A percentile compares a stretch with the other conserved stretches of the same genome.
Conservation (phyloP, 2,329 filamentous ascomycete species). For the Verticillium longisporum region DNA sequence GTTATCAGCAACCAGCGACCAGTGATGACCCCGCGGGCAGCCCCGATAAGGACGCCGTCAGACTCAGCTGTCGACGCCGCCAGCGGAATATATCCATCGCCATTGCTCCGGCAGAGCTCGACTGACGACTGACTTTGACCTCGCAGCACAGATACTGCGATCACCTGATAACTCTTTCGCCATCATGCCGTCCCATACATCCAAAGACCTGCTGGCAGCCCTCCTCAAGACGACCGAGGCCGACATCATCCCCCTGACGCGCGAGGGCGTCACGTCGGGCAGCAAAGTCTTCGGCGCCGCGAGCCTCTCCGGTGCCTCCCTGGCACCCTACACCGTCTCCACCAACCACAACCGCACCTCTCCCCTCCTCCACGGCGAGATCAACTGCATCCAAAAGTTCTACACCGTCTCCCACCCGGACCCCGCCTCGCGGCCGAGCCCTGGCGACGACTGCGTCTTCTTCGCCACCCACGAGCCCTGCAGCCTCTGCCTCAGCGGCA, state of each 20-base stretch:
- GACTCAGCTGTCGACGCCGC: not conserved
- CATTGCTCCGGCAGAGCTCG: not conserved
- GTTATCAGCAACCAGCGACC: not conserved
- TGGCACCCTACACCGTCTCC: conserved; percentile 38
- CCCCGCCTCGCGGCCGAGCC: conserved; percentile 27
- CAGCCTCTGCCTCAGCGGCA: conserved; percentile 49
- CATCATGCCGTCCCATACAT: not conserved
- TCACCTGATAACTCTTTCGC: not conserved
- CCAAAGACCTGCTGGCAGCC: conserved; percentile 24
- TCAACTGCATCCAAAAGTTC: conserved; percentile 54
- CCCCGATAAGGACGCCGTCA: conserved; percentile 10
- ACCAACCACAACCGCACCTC: conserved; percentile 50
- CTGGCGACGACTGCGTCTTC: conserved; percentile 44
- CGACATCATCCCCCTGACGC: conserved; percentile 44
- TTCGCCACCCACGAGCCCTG: conserved; percentile 54
- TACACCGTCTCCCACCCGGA: conserved; percentile 31
- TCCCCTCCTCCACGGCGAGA: conserved; percentile 51
- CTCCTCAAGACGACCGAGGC: conserved; percentile 36
- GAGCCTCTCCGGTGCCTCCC: conserved; percentile 34
- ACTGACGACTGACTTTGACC: not conserved
- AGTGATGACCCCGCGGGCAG: conserved; percentile 4
- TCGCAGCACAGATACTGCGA: not conserved
- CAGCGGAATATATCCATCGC: not conserved
- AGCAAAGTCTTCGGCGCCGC: conserved; percentile 52
- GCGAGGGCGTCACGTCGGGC: conserved; percentile 39